Evolutionary conservation across 1,284 basidiomycete species (phyloP), one percentile per base, ranked within the genome.

Genomic region (Gymnopus androsaceus): DNA sequence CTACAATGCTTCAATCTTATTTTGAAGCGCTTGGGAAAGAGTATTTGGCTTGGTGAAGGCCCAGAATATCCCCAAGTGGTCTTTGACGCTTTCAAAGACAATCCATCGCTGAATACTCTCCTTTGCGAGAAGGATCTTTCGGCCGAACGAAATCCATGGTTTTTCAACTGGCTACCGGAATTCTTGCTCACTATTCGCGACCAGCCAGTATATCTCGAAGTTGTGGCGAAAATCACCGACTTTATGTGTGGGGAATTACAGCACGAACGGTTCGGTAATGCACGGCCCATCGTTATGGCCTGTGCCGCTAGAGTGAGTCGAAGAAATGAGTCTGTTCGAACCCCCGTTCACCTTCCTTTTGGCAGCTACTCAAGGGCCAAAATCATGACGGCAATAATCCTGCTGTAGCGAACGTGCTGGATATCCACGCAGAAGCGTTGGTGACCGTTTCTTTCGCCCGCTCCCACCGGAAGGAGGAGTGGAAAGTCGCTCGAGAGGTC

Each of bases 71-170:
- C 92, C 1, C 81, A 86, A 60, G 79, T 88, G 37, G 79, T 92
- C 1, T 88, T 94, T 64, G 90, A 89, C 61, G 81, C 87, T n/a
- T 81, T 95, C 64, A 91, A 88, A 68, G 86, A 90, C 64, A 95
- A 94, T 65, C 67, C 79, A 1, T 78, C 81, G 1, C 91, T 86
- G 64, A 68, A 76, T 36, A 68, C 76, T 17, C 66, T 84, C 23
- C 64, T 92, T 5, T 73, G 77, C 46, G 73, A 72, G 3, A 57
- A 66, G 11, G 65, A 69, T 44, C 58, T 70, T 7, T 62, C 64
- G 17, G 67, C 67, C 15, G 74, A 76, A 9, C 72, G 45, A 37
- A 51, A 71, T 53, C 69, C 74, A 6, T 79, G 80, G 75, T 73
- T 75, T 61, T 67, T 89, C 56, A 65, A 73, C 37, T 82, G 82